Evolutionary conservation across 2,329 filamentous ascomycete species (phyloP), one percentile per base, ranked within the genome.

Genomic region (Bimuria novae-zelandiae): DNA sequence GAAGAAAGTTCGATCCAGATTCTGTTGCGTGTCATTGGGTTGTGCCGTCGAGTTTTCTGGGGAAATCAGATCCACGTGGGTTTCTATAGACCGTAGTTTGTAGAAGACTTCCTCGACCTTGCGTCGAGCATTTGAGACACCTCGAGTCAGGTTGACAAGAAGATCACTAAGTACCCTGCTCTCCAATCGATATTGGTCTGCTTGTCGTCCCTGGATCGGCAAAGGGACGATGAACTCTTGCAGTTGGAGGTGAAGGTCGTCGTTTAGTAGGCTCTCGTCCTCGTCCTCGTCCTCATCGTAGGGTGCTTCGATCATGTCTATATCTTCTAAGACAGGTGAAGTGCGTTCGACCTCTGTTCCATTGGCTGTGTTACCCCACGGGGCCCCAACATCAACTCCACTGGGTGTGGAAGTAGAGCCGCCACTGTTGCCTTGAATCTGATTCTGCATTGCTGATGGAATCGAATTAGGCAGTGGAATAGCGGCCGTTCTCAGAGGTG

Each of bases 211-310:
- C 25, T 69, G 61, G 14, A 72, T 67, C 12, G 60, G 61, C 4
- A 74, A 58, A 4, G 71, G 67, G 19, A 74, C 65, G 19, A 73
- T 64, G 40, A 65, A 68, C 32, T 74, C 71, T n/a, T 64, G 54
- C 2, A 45, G 23, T 14, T 60, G 57, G 8, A 74, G 59, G 16
- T 67, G 48, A 12, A 71, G 49, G n/a, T 70, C 64, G 14, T 72
- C 69, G 21, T 67, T 60, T 7, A 68, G 51, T 1, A 65, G 22
- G 21, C 62, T 69, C 11, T 54, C 60, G 8, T 44, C 60, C 17
- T 66, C 56, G 23, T 67, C 60, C 16, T 66, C 56, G 22, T 67
- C 60, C 16, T 46, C 52, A 51, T 65, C 63, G 12, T 61, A 39
- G n/a, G 61, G 59, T 17, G 61, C 61, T 16, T 62, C 60, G 19